A percentile compares a stretch with the other conserved stretches of the same genome.
Evolutionary conservation across 179 eudicot genomes (phyloP).

Genomic region (Beta lomatogona): DNA sequence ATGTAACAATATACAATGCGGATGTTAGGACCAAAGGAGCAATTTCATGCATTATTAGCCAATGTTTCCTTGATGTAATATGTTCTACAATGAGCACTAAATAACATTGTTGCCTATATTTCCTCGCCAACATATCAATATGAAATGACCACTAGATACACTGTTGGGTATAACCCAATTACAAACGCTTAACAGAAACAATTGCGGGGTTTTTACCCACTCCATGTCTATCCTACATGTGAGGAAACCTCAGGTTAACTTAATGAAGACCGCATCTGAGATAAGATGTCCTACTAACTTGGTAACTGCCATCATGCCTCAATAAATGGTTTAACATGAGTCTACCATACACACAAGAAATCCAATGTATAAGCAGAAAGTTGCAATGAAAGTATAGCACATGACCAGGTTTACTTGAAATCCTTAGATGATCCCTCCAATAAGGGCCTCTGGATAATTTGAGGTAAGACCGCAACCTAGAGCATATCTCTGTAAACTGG

Average conservation of each 20-base stretch:
- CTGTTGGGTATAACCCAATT: background rate
- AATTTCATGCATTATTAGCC: too few species aligned
- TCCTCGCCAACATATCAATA: background rate
- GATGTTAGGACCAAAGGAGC: too few species aligned
- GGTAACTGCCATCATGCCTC: background rate
- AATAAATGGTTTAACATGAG: background rate
- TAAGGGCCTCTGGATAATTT: too few species aligned
- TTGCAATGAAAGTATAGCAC: background rate
- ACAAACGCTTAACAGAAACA: background rate
- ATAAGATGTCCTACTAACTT: background rate
- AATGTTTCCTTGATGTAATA: too few species aligned
- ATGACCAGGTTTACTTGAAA: background rate
- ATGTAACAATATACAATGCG: background rate
- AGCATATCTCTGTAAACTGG: background rate
- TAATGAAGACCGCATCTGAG: background rate
- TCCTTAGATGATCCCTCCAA: background rate
- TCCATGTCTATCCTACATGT: background rate
- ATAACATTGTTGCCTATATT: background rate
- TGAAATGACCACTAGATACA: background rate
- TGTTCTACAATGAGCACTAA: too few species aligned
- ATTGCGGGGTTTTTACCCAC: background rate
- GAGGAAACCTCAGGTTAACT: background rate
- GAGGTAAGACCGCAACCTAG: background rate
- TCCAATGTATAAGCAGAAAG: background rate
- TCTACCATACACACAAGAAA: background rate